Percentiles rank a stretch among this genome's conserved stretches.
phyloP scores from a whole-genome alignment of 1,139 yeast species.

The Sugiyamaella grinbergsii region DNA sequence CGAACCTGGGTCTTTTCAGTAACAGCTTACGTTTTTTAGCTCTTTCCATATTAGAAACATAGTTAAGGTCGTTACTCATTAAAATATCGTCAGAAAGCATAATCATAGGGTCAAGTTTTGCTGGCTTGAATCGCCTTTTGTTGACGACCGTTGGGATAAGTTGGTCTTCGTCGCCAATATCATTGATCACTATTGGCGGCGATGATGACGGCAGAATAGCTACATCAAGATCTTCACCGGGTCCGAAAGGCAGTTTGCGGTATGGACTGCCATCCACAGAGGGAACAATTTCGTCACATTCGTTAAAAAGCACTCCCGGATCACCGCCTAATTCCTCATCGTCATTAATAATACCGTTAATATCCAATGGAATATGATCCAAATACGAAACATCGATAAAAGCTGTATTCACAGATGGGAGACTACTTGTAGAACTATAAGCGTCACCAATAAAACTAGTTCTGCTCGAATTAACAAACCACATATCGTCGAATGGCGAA shows the following conservation, averaged over 20 bases:
- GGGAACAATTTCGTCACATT: slow-evolving; percentile 14
- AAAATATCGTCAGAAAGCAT: slow-evolving; percentile 13
- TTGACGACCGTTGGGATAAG: not conserved
- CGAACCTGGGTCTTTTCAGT: slow-evolving; percentile 1
- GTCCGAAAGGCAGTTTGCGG: not conserved
- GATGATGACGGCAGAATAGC: not conserved
- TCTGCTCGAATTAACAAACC: not conserved
- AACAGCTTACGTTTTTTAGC: slow-evolving; percentile 10
- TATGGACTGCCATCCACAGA: not conserved
- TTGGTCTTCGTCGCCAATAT: not conserved
- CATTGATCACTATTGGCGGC: not conserved
- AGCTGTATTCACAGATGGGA: not conserved
- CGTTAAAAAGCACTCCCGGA: slow-evolving; percentile 17
- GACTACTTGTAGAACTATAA: too few species aligned
- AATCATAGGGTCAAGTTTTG: slow-evolving; percentile 3
- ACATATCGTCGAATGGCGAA: not conserved
- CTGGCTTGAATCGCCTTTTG: slow-evolving; percentile 1
- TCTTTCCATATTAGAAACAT: slow-evolving; percentile 17
- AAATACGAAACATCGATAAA: not conserved
- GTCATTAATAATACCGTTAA: slow-evolving; percentile 4
- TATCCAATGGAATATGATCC: not conserved
- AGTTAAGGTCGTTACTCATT: slow-evolving; percentile 6
- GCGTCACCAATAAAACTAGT: too few species aligned
- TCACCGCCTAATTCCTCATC: slow-evolving; percentile 11
- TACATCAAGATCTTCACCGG: not conserved